A percentile compares a stretch with the other conserved stretches of the same genome.
phyloP scores from a whole-genome alignment of 164 flowering plant species.

The Platanus orientalis region DNA sequence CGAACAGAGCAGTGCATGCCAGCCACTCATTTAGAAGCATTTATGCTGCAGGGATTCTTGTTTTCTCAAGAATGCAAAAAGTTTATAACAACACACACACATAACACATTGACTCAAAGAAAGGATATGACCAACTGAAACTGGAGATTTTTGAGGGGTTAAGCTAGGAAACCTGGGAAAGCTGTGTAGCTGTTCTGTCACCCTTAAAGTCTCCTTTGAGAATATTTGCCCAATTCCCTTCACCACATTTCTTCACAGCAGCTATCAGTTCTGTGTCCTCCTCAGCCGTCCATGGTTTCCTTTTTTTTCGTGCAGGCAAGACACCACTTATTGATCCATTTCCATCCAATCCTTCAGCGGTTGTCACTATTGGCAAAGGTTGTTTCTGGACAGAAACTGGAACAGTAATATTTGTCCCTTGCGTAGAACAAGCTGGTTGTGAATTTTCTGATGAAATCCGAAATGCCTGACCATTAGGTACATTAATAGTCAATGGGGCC shows the following conservation, averaged over 20 bases:
- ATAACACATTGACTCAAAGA: too few relatives aligned
- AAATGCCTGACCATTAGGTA: slow-evolving; percentile 42
- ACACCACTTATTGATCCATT: slow-evolving; percentile 34
- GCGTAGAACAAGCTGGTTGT: slow-evolving; percentile 25
- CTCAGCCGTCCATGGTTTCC: slow-evolving; percentile 66
- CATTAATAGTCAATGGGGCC: slow-evolving; percentile 66
- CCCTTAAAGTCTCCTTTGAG: slow-evolving; percentile 65
- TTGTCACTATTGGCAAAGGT: slow-evolving; percentile 28
- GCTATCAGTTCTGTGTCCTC: slow-evolving; percentile 77
- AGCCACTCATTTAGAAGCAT: too few relatives aligned
- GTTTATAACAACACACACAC: too few relatives aligned
- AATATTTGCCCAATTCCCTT: too few relatives aligned
- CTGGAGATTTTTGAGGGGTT: background rate
- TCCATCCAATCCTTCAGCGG: slow-evolving; percentile 41
- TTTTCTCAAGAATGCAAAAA: too few relatives aligned
- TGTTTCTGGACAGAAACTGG: slow-evolving; percentile 66
- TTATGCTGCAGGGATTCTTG: too few relatives aligned
- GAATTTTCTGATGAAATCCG: slow-evolving; percentile 27
- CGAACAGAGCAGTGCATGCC: too few relatives aligned
- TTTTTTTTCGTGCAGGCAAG: slow-evolving; percentile 45
- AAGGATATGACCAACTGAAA: background rate
- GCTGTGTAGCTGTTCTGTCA: slow-evolving; percentile 76
- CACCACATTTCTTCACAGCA: slow-evolving; percentile 81
- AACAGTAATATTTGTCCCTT: slow-evolving; percentile 54
- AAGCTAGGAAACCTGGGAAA: slow-evolving; percentile 63